Percentiles rank a stretch among this genome's conserved stretches.
These are phyloP conservation scores for Lactifluus pinguis DNA, from an alignment of 768 basidiomycete species.

Conservation along the genomic window DNA sequence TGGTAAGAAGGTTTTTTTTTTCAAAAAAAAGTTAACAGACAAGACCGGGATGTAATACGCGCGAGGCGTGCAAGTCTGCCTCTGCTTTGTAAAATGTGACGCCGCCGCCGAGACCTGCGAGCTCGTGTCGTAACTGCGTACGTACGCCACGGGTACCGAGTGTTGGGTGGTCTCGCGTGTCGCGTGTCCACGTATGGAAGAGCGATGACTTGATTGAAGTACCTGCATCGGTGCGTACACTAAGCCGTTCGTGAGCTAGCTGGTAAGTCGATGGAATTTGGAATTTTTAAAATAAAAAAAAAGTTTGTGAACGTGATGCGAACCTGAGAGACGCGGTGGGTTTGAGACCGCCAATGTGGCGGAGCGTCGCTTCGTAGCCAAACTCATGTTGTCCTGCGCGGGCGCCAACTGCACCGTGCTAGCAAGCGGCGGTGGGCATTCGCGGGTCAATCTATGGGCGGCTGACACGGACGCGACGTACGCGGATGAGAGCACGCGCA, in stretches of 20 bases:
- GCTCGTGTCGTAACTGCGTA: constrained; percentile 53
- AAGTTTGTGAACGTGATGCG: constrained; percentile 11
- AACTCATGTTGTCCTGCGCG: constrained; percentile 56
- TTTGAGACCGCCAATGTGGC: constrained; percentile 63
- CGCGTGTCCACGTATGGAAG: constrained; percentile 64
- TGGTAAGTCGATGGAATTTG: neutral
- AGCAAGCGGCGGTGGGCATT: neutral
- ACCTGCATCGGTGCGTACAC: constrained; percentile 80
- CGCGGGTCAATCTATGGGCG: constrained; percentile 1
- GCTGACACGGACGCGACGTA: constrained; percentile 36
- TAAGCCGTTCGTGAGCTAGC: constrained; percentile 25
- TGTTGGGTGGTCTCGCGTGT: constrained; percentile 68
- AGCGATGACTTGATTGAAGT: constrained; percentile 74
- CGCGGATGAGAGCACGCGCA: constrained; percentile 59
- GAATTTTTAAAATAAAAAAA: neutral
- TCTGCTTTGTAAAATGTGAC: constrained; percentile 69
- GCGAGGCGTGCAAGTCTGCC: constrained; percentile 52
- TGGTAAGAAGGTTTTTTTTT: neutral
- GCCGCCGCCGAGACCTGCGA: constrained; percentile 79
- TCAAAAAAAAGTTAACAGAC: constrained; percentile 32
- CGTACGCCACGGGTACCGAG: constrained; percentile 54
- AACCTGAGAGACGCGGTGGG: constrained; percentile 80
- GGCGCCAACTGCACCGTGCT: constrained; percentile 6
- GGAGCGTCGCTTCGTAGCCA: constrained; percentile 72
- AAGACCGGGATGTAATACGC: constrained; percentile 46